Evolutionary conservation across 345 rosid species (phyloP).

Genomic region (Acer yangbiense): DNA sequence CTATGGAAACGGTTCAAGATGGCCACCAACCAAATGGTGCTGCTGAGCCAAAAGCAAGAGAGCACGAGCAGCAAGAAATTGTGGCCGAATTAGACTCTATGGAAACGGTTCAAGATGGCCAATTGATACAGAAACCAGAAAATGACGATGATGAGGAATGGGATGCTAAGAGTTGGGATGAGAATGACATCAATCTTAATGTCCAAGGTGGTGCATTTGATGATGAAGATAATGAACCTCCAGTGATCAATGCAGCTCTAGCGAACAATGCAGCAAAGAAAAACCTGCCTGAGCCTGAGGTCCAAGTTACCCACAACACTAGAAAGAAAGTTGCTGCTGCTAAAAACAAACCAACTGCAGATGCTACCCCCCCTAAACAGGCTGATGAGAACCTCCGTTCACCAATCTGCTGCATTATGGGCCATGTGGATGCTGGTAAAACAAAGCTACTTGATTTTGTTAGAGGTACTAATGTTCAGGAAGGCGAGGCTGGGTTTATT

Average conservation of each 20-base stretch:
- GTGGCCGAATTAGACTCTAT: conserved; percentile 39
- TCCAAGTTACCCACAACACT: conserved; percentile 34
- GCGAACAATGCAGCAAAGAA: conserved; percentile 40
- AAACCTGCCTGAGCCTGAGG: conserved; percentile 16
- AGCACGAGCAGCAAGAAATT: conserved; percentile 39
- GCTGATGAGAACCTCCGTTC: conserved; percentile 74
- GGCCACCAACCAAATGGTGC: conserved; percentile 58
- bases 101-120: conserved; percentile 51
- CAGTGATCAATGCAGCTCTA: conserved; percentile 37
- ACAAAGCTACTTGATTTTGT: conserved; percentile 94
- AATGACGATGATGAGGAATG: conserved; percentile 75
- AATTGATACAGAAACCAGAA: conserved; percentile 50
- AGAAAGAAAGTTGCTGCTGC: conserved; percentile 37
- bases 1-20: conserved; percentile 47
- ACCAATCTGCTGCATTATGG: conserved; percentile 97
- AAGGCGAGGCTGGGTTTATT: conserved; percentile 99
- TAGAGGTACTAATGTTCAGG: conserved; percentile 96
- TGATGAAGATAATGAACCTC: conserved; percentile 72
- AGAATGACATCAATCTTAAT: conserved; percentile 65
- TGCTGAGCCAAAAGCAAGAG: conserved; percentile 47
- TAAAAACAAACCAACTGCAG: conserved; percentile 40
- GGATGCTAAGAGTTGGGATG: conserved; percentile 99
- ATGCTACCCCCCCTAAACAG: conserved; percentile 34
- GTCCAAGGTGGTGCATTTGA: conserved; percentile 74
- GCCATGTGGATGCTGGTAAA: conserved; percentile 98